Evolutionary conservation across 2,329 filamentous ascomycete species (phyloP).

Genomic region (Hypomyces perniciosus): DNA sequence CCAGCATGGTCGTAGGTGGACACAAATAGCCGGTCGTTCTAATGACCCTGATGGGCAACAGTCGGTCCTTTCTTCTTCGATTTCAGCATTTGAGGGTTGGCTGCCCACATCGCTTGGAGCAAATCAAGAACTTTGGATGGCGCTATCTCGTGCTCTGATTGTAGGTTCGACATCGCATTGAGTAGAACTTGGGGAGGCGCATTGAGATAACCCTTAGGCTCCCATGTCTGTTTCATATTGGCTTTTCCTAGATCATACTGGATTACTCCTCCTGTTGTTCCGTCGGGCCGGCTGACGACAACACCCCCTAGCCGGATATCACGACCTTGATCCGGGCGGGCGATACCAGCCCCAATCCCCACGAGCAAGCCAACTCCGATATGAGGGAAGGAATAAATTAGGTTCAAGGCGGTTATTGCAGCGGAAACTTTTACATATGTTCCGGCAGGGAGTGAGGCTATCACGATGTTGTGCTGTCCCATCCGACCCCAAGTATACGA

Average conservation of each 20-base stretch:
- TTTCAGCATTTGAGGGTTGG: conserved; percentile 9
- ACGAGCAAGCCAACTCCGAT: not conserved
- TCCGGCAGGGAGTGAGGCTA: conserved; percentile 18
- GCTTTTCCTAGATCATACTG: not conserved
- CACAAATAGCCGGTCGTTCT: not conserved
- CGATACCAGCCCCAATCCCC: not conserved
- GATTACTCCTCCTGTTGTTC: not conserved
- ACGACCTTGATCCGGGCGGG: not conserved
- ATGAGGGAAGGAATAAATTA: conserved; percentile 14
- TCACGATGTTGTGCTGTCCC: conserved; percentile 21
- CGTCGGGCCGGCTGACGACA: conserved; percentile 1
- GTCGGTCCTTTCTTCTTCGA: not conserved
- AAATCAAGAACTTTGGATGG: not conserved
- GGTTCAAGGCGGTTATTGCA: conserved; percentile 8
- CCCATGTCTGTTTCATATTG: not conserved
- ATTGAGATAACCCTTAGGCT: not conserved
- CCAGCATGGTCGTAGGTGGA: not conserved
- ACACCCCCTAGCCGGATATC: not conserved
- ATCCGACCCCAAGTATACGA: conserved; percentile 22
- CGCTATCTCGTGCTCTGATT: not conserved
- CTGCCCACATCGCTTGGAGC: not conserved
- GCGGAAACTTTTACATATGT: conserved; percentile 13
- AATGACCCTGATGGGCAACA: not conserved
- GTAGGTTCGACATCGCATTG: not conserved
- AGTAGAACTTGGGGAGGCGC: not conserved